Percentiles rank a stretch among this genome's conserved stretches.
These are phyloP conservation scores for Pseudogymnoascus sp. DNA, from an alignment of 2,329 filamentous ascomycete genomes.

Conservation along the genomic window DNA sequence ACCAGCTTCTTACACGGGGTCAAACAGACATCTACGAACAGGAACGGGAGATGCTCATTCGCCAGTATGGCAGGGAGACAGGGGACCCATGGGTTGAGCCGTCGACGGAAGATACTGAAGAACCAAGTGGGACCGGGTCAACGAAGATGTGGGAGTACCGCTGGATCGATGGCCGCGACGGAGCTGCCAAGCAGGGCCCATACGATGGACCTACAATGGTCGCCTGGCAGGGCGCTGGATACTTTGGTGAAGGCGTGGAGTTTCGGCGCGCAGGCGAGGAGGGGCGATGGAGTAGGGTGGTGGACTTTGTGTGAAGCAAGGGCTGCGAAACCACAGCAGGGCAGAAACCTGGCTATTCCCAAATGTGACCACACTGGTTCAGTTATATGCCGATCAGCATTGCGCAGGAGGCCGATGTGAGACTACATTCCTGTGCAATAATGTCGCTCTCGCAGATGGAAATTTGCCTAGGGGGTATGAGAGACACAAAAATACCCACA, in stretches of 20 bases:
- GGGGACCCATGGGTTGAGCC: conserved; percentile 74
- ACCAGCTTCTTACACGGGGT: conserved; percentile 74
- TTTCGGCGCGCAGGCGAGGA: conserved; percentile 54
- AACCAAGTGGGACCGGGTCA: conserved; percentile 18
- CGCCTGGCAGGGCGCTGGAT: conserved; percentile 84
- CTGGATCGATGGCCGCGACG: conserved; percentile 83
- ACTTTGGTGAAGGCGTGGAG: conserved; percentile 85
- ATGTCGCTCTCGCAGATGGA: not conserved
- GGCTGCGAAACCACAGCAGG: not conserved
- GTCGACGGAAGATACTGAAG: conserved; percentile 28
- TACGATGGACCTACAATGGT: conserved; percentile 81
- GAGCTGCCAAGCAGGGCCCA: conserved; percentile 70
- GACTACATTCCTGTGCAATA: not conserved
- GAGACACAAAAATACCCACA: not conserved
- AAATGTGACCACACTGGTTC: not conserved
- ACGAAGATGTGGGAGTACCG: conserved; percentile 74
- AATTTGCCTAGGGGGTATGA: not conserved
- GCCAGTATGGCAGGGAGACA: conserved; percentile 76
- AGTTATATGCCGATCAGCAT: not conserved
- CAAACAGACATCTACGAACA: conserved; percentile 87
- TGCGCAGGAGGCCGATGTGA: not conserved
- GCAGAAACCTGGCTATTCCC: too few relatives aligned
- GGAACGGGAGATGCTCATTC: conserved; percentile 72
- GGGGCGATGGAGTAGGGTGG: conserved; percentile 28
- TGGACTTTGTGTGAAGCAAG: conserved; percentile 25